These are phyloP conservation scores for Tuber melanosporum DNA, from an alignment of 495 filamentous ascomycete species.

Conservation along the genomic window DNA sequence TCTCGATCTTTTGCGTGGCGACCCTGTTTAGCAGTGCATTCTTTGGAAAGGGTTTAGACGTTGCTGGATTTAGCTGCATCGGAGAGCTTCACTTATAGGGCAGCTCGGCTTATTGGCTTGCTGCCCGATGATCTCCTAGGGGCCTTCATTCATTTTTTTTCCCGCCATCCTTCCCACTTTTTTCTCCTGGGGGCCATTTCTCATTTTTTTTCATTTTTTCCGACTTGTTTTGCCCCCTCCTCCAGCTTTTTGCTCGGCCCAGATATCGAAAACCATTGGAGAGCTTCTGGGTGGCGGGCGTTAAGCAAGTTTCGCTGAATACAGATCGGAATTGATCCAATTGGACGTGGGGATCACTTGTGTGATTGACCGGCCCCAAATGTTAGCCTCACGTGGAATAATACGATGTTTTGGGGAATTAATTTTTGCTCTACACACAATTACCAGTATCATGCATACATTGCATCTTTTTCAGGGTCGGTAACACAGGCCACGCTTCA, in stretches of 20 bases:
- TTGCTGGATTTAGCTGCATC: slow-evolving; percentile 23
- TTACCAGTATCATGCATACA: slow-evolving; percentile 4
- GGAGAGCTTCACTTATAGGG: slow-evolving; percentile 31
- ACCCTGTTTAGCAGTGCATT: slow-evolving; percentile 28
- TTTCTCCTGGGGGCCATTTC: background rate
- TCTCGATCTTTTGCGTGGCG: slow-evolving; percentile 19
- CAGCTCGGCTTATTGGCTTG: slow-evolving; percentile 32
- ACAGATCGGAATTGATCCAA: slow-evolving; percentile 22
- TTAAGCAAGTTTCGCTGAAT: slow-evolving; percentile 8
- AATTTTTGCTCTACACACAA: slow-evolving; percentile 18
- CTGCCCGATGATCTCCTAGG: slow-evolving; percentile 34
- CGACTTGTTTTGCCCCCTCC: slow-evolving; percentile 27
- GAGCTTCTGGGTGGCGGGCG: slow-evolving; percentile 19
- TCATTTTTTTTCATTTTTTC: slow-evolving; percentile 3
- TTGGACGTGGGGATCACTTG: slow-evolving; percentile 33
- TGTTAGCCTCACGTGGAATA: slow-evolving; percentile 29
- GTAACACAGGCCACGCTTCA: slow-evolving; percentile 1
- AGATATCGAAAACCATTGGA: slow-evolving; percentile 24
- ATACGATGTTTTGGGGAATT: slow-evolving; percentile 18
- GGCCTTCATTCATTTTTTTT: slow-evolving; percentile 24
- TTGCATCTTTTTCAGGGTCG: slow-evolving; percentile 10
- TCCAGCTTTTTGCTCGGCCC: slow-evolving; percentile 17
- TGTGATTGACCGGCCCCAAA: slow-evolving; percentile 12
- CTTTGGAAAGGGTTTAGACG: slow-evolving; percentile 28
- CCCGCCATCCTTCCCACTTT: slow-evolving; percentile 1